A percentile compares a stretch with the other conserved stretches of the same genome.
phyloP scores from a whole-genome alignment of 2,329 filamentous ascomycete genomes.

The Zymoseptoria tritici region DNA sequence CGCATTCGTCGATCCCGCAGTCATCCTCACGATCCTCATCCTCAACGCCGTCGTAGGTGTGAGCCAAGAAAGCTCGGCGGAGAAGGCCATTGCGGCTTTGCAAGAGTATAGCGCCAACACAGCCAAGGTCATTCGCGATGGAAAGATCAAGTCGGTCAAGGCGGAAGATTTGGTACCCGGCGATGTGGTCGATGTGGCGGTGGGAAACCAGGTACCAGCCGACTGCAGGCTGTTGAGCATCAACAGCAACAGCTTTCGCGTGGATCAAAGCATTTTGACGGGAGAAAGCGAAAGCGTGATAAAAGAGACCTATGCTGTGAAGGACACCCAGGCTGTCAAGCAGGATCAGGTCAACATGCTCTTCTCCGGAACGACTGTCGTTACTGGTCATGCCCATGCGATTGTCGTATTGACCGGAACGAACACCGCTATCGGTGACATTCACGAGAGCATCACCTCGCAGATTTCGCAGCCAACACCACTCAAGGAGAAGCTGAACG shows the following conservation, averaged over 20 bases:
- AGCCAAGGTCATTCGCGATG: conserved; percentile 85
- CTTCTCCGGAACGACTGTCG: conserved; percentile 96
- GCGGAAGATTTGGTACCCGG: conserved; percentile 96
- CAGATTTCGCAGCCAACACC: conserved; percentile 98
- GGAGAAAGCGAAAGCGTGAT: conserved; percentile 95
- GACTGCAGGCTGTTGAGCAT: conserved; percentile 86
- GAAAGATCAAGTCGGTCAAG: conserved; percentile 72
- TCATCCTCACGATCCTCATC: conserved; percentile 94
- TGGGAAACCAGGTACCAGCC: conserved; percentile 89
- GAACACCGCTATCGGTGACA: conserved; percentile 92
- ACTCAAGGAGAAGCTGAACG: conserved; percentile 96
- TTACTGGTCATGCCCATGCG: conserved; percentile 85
- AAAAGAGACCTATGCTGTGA: conserved; percentile 65
- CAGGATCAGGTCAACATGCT: conserved; percentile 98
- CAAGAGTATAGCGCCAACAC: conserved; percentile 99
- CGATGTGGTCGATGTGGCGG: conserved; percentile 78
- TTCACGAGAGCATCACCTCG: conserved; percentile 95
- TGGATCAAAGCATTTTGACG: conserved; percentile 95
- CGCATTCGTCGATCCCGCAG: conserved; percentile 90
- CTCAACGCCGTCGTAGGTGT: conserved; percentile 96
- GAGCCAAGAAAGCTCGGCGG: conserved; percentile 95
- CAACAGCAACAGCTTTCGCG: conserved; percentile 92
- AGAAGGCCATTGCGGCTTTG: conserved; percentile 94
- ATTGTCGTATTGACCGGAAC: conserved; percentile 84
- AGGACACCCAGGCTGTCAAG: conserved; percentile 79